phyloP scores from a whole-genome alignment of 305 asterid species.

The Solanum hybrid region DNA sequence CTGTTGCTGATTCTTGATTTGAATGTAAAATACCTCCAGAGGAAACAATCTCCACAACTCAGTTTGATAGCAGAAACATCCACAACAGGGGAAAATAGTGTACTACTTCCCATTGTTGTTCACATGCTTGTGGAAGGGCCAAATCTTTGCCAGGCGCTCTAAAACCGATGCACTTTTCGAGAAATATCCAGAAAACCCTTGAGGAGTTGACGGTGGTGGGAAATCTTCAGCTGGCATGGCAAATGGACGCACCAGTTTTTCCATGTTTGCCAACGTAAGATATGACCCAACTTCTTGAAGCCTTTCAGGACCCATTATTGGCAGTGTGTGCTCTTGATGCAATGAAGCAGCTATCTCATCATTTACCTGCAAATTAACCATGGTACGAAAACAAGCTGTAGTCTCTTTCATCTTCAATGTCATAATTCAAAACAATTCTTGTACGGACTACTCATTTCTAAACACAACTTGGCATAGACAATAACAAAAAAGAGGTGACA shows the following conservation, averaged over 20 bases:
- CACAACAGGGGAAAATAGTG: neutral
- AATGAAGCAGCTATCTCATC: conserved; percentile 61
- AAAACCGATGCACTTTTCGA: conserved; percentile 83
- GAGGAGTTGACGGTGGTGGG: conserved; percentile 78
- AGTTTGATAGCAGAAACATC: neutral
- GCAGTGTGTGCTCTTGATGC: conserved; percentile 92
- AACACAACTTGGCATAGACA: neutral
- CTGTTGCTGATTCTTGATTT: neutral
- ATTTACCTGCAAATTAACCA: conserved; percentile 37
- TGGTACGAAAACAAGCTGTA: neutral
- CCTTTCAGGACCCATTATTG: conserved; percentile 95
- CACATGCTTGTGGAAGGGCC: conserved; percentile 82
- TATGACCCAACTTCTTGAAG: conserved; percentile 82
- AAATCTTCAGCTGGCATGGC: conserved; percentile 98
- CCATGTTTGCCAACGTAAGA: conserved; percentile 76
- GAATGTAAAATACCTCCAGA: neutral
- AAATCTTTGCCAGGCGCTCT: conserved; percentile 83
- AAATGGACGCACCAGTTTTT: conserved; percentile 71
- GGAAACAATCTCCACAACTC: neutral
- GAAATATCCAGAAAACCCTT: conserved; percentile 87
- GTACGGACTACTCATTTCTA: neutral
- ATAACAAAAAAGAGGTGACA: neutral
- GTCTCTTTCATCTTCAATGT: neutral
- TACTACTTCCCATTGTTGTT: conserved; percentile 33
- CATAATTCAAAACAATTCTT: neutral